Conservation (phyloP, 345 rosid genomes). For the Mercurialis annua region DNA sequence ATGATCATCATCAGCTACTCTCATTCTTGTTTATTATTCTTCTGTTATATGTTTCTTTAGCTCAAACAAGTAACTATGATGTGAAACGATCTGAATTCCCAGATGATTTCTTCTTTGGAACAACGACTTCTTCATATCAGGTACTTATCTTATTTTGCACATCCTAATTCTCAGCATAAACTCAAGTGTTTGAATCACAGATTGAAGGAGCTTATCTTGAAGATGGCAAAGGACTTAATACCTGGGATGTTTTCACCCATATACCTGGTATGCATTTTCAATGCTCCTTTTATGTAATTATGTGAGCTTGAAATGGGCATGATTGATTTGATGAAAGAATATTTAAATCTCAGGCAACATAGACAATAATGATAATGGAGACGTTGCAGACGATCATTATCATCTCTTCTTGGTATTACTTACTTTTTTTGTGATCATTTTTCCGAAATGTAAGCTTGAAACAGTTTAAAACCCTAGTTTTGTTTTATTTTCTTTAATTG, state of each 20-base stretch:
- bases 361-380: conserved; percentile 18
- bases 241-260: conserved; percentile 41
- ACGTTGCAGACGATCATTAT: conserved; percentile 20
- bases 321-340: too few relatives aligned
- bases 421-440: neutral
- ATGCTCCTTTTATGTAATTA: neutral
- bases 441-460: too few relatives aligned
- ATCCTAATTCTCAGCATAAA: neutral
- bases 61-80: neutral
- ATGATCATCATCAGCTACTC: neutral
- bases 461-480: neutral
- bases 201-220: conserved; percentile 41
- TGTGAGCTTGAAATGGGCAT: too few relatives aligned
- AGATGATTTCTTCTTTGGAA: conserved; percentile 26
- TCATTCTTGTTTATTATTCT: neutral
- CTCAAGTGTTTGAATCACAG: conserved; percentile 17
- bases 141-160: neutral
- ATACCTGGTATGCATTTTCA: conserved; percentile 20
- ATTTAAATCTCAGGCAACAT: conserved; percentile 12
- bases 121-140: conserved; percentile 29
- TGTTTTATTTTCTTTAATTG: neutral
- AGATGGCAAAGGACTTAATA: conserved; percentile 41
- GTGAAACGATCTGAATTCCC: conserved; percentile 23
- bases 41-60: neutral
- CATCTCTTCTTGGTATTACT: conserved; percentile 13